phyloP scores from a whole-genome alignment of 306 rosid genomes.

The Aeschynomene evenia region DNA sequence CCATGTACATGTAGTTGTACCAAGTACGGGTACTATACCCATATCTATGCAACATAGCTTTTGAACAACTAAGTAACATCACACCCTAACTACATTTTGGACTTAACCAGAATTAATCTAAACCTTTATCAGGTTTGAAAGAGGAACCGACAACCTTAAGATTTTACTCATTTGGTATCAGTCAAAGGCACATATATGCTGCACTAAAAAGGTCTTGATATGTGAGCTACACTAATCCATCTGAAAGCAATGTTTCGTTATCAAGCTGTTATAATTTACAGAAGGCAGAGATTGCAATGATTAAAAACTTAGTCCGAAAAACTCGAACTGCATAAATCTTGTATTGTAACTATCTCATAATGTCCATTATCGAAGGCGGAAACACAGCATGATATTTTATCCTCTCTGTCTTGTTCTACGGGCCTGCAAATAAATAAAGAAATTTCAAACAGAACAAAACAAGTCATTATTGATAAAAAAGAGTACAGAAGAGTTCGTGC shows the following conservation, averaged over 20 bases:
- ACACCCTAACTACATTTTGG: no score
- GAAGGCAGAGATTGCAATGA: background rate
- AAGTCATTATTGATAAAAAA: no score
- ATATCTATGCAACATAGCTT: no score
- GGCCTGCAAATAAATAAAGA: constrained; percentile 31
- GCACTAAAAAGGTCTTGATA: no score
- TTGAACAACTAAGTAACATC: no score
- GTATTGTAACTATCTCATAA: background rate
- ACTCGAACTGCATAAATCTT: background rate
- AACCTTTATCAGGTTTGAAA: no score
- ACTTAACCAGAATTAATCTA: no score
- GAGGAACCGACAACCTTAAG: no score
- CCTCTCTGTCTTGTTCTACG: constrained; percentile 28
- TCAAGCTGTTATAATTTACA: constrained; percentile 24
- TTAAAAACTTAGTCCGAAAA: background rate
- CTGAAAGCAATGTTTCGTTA: background rate
- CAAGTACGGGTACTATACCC: no score
- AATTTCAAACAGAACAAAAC: constrained; percentile 19
- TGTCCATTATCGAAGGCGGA: background rate
- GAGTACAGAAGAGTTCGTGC: background rate
- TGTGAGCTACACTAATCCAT: background rate
- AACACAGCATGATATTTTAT: constrained; percentile 9
- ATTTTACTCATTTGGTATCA: no score
- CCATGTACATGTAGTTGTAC: no score
- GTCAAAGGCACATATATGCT: background rate